Conservation (phyloP, 1,284 basidiomycete species). For the Phylloporus sp. region DNA sequence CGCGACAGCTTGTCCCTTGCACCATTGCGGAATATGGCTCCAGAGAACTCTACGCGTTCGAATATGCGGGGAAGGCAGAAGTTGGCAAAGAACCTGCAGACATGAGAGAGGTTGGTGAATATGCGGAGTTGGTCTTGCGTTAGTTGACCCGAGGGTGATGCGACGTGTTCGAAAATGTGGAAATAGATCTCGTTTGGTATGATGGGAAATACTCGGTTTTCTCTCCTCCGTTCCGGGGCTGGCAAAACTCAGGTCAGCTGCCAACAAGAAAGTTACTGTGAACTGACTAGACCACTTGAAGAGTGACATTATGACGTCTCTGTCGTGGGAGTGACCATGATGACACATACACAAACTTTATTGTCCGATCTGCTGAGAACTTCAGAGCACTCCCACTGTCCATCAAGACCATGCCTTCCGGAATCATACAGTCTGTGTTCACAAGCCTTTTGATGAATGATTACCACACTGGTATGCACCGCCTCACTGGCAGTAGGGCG, state of each 20-base stretch:
- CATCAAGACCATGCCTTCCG: too few species aligned
- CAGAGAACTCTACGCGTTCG: constrained; percentile 34
- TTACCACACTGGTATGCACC: not conserved
- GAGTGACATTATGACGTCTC: too few species aligned
- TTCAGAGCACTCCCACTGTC: too few species aligned
- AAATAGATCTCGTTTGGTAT: constrained; percentile 44
- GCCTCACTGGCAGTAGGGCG: not conserved
- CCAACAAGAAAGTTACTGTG: not conserved
- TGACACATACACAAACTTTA: too few species aligned
- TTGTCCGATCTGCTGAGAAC: too few species aligned
- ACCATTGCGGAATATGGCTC: not conserved
- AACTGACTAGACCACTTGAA: too few species aligned
- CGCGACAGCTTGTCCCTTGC: not conserved
- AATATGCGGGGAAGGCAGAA: constrained; percentile 42
- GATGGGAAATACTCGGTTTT: constrained; percentile 5
- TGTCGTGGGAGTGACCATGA: too few species aligned
- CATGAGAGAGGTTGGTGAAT: constrained; percentile 41
- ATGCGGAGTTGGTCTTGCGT: constrained; percentile 14
- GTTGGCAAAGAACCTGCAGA: constrained; percentile 48
- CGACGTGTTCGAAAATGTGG: constrained; percentile 39
- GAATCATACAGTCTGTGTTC: not conserved
- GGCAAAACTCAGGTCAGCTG: not conserved
- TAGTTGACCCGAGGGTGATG: not conserved
- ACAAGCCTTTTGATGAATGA: not conserved
- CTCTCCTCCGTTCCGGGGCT: constrained; percentile 26